Conservation (phyloP, 192 early-diverging fungal species). For the Linnemannia exigua region DNA sequence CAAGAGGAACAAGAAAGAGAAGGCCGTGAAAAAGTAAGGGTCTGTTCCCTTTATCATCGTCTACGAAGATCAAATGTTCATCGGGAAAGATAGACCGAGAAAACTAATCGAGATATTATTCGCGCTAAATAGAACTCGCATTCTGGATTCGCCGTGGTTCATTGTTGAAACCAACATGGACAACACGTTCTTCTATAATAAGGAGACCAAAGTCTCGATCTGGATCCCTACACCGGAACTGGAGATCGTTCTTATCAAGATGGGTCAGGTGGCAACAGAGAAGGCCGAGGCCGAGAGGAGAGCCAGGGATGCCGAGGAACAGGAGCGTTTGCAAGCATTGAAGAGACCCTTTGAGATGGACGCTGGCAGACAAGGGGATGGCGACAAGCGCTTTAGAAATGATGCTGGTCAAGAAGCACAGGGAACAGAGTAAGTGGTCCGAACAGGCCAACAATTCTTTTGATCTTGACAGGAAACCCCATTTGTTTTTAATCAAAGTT, state of each 20-base stretch:
- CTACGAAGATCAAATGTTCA: no score
- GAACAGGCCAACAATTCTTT: not conserved
- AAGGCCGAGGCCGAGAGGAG: conserved; percentile 42
- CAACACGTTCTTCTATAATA: conserved; percentile 85
- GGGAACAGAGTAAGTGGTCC: conserved; percentile 52
- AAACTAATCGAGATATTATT: not conserved
- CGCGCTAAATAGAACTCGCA: conserved; percentile 57
- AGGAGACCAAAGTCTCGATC: conserved; percentile 72
- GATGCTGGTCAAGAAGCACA: conserved; percentile 15
- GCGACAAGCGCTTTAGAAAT: conserved; percentile 31
- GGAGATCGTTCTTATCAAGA: conserved; percentile 66
- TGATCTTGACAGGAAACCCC: not conserved
- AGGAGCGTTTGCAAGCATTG: conserved; percentile 28
- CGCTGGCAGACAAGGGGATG: not conserved
- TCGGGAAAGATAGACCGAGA: not conserved
- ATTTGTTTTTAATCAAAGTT: not conserved
- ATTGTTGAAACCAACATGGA: conserved; percentile 78
- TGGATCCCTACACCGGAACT: conserved; percentile 76
- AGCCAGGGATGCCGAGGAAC: conserved; percentile 57
- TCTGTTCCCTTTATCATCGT: not conserved
- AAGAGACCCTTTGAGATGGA: conserved; percentile 30
- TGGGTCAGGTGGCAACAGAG: conserved; percentile 63
- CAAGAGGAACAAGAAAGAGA: conserved; percentile 62
- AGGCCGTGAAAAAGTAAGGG: conserved; percentile 55
- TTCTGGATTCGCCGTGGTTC: conserved; percentile 80